These are phyloP conservation scores for Septoria petroselini DNA, from an alignment of 2,329 filamentous ascomycete genomes.

Conservation along the genomic window DNA sequence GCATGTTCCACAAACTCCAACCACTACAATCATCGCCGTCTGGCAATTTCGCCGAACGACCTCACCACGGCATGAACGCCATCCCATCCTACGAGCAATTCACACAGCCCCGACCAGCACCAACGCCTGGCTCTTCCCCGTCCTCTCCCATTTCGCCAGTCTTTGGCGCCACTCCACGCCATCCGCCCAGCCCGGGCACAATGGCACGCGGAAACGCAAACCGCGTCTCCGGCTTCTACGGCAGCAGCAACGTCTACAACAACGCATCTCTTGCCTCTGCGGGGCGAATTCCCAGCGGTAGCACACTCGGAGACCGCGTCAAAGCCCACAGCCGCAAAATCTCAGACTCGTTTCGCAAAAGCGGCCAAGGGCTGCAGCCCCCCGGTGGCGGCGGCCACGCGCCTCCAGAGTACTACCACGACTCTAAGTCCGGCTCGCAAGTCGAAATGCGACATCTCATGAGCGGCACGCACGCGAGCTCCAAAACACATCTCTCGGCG, in stretches of 20 bases:
- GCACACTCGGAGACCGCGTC: constrained; percentile 6
- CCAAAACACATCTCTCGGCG: background rate
- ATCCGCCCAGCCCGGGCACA: background rate
- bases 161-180: constrained; percentile 13
- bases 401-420: background rate
- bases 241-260: constrained; percentile 1
- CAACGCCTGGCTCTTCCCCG: constrained; percentile 14
- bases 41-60: constrained; percentile 31
- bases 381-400: no score
- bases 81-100: constrained; percentile 31
- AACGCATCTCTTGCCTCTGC: no score
- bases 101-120: constrained; percentile 31
- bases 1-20: constrained; percentile 32
- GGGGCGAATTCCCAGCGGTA: background rate
- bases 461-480: background rate
- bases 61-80: constrained; percentile 9
- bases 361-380: background rate
- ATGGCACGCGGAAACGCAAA: constrained; percentile 1
- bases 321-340: constrained; percentile 15
- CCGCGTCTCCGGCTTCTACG: constrained; percentile 10
- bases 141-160: background rate
- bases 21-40: constrained; percentile 34
- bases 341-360: constrained; percentile 11
- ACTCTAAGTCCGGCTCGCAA: background rate
- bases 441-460: constrained; percentile 13